Conservation (phyloP, 2,329 filamentous ascomycete genomes). For the Drechslerella dactyloides region DNA sequence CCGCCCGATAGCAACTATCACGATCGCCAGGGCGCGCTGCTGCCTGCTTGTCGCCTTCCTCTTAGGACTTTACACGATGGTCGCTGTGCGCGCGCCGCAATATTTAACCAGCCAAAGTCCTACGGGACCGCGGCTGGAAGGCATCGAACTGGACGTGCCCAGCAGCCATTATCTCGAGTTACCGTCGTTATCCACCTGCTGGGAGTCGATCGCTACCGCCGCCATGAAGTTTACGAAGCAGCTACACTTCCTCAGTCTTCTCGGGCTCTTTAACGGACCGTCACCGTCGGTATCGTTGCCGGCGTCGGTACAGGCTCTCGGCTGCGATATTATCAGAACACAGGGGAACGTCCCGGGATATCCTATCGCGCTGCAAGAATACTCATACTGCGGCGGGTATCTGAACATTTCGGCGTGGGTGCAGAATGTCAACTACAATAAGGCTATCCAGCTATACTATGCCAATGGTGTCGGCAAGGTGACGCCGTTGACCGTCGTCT, state of each 20-base stretch:
- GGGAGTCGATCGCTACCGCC: constrained; percentile 36
- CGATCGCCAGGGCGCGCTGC: too few species aligned
- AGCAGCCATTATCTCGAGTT: constrained; percentile 18
- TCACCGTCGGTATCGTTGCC: not conserved
- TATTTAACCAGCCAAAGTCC: constrained; percentile 44
- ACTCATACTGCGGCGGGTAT: constrained; percentile 45
- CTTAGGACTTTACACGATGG: not conserved
- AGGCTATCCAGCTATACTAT: constrained; percentile 46
- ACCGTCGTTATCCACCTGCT: constrained; percentile 28
- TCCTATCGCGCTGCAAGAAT: constrained; percentile 43
- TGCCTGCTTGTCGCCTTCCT: not conserved
- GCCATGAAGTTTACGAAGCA: constrained; percentile 41
- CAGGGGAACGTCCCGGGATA: constrained; percentile 34
- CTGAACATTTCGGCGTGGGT: constrained; percentile 43
- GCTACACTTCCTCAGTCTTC: constrained; percentile 33
- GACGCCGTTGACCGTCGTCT: constrained; percentile 35
- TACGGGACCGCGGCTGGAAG: constrained; percentile 12
- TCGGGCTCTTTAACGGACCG: constrained; percentile 20
- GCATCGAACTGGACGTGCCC: constrained; percentile 22
- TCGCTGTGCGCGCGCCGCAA: constrained; percentile 10
- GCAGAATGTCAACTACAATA: constrained; percentile 46
- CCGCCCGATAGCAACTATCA: too few species aligned
- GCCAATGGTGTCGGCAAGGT: constrained; percentile 27
- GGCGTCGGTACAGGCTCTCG: not conserved
- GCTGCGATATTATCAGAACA: constrained; percentile 30